Evolutionary conservation across 768 basidiomycete species (phyloP), one percentile per base, ranked within the genome.

Genomic region (Mycena crocata): DNA sequence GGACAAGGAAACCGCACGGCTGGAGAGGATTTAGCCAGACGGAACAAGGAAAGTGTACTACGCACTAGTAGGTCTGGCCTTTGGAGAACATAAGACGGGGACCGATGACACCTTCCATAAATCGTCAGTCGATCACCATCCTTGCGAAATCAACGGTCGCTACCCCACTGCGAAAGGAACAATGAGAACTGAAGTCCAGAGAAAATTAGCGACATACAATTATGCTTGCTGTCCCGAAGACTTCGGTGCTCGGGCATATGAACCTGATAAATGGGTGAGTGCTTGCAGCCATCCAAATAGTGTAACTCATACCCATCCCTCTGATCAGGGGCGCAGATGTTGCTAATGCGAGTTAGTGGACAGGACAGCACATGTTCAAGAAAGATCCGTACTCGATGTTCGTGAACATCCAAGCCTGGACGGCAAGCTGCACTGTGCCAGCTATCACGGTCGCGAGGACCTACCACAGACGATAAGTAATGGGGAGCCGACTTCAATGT

Each of bases 381-480:
- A 42, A 23, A 60, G 46, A 58, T 37, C 68, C 78, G 39, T 64
- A 76, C 74, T 71, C 55, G 34, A 90, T 86, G 63, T 87, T 82
- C 19, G 80, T 79, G 70, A 90, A 90, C 87, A 90, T 90, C 89
- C 87, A 80, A 8, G 80, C 76, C 71, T 91, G 90, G 19, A 92
- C 89, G 17, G 84, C 88, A 7, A 91, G 81, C 65, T 91, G 90
- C 12, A 88, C 86, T 1, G 89, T 90, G 42, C 87, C 90, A 2
- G 90, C 87, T 28, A 92, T 73, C 6, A 84, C 66, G 6, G 85
- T 82, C 24, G 87, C 90, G 44, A 87, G 72, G 37, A 93, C 79
- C 63, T 64, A 32, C 91, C 84, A 26, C 73, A 76, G 8, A 37
- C 14, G 34, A 51, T n/a, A 5, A 58, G 57, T 44, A n/a, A n/a